Evolutionary conservation across 2,329 filamentous ascomycete species (phyloP), one percentile per base, ranked within the genome.

Genomic region (Rhytidhysteron rufulum): DNA sequence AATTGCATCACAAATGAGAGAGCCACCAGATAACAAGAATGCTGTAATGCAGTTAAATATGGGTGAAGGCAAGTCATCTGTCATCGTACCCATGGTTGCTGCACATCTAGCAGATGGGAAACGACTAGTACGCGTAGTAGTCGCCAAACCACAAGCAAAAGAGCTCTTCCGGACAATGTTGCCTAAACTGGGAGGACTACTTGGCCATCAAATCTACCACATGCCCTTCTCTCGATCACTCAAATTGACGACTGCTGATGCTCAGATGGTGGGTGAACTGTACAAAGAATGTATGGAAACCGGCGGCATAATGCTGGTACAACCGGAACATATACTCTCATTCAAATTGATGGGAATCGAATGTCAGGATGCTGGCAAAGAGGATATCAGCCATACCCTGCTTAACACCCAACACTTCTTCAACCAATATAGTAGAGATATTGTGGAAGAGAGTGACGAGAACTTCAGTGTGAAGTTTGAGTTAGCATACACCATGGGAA

Each of bases 391-490:
- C 0, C 34, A 43, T 1, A 33, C 43, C 1, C 51, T 80, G 11
- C 44, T 75, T 0, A 15, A 55, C 1, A 69, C 60, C 0, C 72
- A 79, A n/a, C 18, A 60, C 0, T 75, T 70, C 45, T 63, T 83
- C 1, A 58, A 75, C 21, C 10, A 36, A 0, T 44, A 58, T 2
- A 67, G 72, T 0, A 65, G 79, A 0, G 80, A 83, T 44, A 69
- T 86, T 2, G 66, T 85, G 0, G 81, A 85, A 41, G 80, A 86
- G 55, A 80, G 77, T 30, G 82, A 86, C 34, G 79, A 84, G 41
- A 79, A 78, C 39, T 76, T 84, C 31, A 78, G 71, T 31, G 69
- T 74, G 3, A 77, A 75, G 34, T 82, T 81, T 29, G 79, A 85
- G 49, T 57, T 85, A 0, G 66, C 84, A 2, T 85, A 85, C 42